Base-by-base conservation (phyloP, 2,329 filamentous ascomycete genomes). In the Cercospora brassicicola region DNA sequence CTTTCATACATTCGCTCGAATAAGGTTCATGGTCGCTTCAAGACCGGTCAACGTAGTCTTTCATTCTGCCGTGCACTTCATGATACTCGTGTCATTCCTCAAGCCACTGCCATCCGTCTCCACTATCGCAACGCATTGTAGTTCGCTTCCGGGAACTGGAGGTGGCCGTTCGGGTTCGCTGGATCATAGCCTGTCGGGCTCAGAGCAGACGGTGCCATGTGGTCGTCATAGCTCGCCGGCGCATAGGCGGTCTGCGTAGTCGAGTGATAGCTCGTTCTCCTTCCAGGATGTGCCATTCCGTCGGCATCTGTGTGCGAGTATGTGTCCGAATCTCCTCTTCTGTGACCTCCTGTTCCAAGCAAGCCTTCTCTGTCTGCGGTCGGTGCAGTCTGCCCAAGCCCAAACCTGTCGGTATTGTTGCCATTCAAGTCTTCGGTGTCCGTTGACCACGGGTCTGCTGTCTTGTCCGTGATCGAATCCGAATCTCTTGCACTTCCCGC, bases 361-460 rank as follows among this genome's bases (percentile, higher is more conserved):
- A 73, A 62, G 10, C 69, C 71, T 39, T 70, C 62, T n/a, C 62
- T 66, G 36, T 69, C 67, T 13, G 51, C 60, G 5, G 62, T 62
- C 39, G 66, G 59, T 26, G 56, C 57, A 9, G 61, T 60, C 45
- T 69, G 64, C 33, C 66, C 62, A 23, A 68, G 69, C 6, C 64
- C 51, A 9, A 69, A 64, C 10, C 67, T 67, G 23, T 70, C 67
- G 18, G 51, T 68, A 20, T 64, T 53, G 66, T 60, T 55, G 30
- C 59, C 67, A 53, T 68, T 65, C 57, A 81, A 64, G 72, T 80
- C 75, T 51, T 79, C 77, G 60, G 81, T 81, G 64, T 82, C 80
- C 39, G 81, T 78, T 33, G 78, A 80, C 82, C 82, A 82, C 15
- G 80, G 78, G 76, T 82, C 84, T 68, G 77, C 81, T 28, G 78